Conservation (phyloP, 176 grass and related monocot genomes). For the Rhipidocladum racemiflorum region DNA sequence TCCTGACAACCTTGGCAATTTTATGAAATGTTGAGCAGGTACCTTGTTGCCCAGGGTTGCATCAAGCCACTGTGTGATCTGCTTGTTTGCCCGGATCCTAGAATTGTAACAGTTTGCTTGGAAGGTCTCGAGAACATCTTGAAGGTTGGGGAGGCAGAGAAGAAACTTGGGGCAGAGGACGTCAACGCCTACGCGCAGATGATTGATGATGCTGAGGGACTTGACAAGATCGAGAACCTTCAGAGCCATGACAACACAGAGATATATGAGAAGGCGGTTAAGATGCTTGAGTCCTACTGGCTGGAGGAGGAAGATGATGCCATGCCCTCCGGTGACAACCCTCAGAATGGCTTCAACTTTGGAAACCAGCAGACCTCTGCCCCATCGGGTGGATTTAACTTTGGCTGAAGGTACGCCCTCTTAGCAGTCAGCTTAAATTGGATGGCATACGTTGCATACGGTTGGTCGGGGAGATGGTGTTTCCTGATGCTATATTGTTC, state of each 20-base stretch:
- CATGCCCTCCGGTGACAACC: constrained; percentile 51
- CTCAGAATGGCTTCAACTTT: constrained; percentile 63
- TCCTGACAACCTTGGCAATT: neutral
- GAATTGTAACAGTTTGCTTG: constrained; percentile 87
- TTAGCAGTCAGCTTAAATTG: neutral
- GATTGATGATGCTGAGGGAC: constrained; percentile 88
- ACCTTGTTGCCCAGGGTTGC: constrained; percentile 77
- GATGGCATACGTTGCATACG: neutral
- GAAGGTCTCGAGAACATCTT: constrained; percentile 91
- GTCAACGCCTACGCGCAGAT: constrained; percentile 71
- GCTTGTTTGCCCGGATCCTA: constrained; percentile 73
- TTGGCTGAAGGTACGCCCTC: constrained; percentile 53
- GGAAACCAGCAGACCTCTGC: constrained; percentile 53
- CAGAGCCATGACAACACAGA: constrained; percentile 91
- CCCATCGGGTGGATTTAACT: constrained; percentile 81
- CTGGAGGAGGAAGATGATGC: constrained; percentile 78
- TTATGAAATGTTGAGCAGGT: constrained; percentile 37
- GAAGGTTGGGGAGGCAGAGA: constrained; percentile 75
- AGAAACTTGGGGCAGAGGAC: constrained; percentile 60
- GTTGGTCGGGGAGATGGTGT: neutral
- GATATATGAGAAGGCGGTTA: constrained; percentile 94
- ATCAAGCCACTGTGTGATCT: constrained; percentile 96
- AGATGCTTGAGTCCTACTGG: constrained; percentile 87
- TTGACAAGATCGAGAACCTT: constrained; percentile 97
- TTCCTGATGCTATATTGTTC: constrained; percentile 30